Base-by-base conservation (phyloP, 2,329 filamentous ascomycete species). In the Ophiognomonia clavigignenti-juglandacearum region DNA sequence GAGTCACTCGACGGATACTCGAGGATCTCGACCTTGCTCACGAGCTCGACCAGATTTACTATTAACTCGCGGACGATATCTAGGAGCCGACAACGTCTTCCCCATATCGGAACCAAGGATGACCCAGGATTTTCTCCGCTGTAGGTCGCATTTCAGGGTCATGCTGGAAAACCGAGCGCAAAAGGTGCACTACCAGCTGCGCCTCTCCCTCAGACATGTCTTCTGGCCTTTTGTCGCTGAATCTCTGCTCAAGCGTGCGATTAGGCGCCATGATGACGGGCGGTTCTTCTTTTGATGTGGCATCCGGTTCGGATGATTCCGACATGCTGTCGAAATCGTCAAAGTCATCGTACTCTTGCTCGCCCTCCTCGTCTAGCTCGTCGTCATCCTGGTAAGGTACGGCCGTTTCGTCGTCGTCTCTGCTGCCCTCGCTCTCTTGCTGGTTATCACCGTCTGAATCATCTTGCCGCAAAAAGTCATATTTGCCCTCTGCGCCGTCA, bases 91-190 rank as follows among this genome's bases (percentile, higher is more conserved):
- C 29, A 31, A 13, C 10, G 11, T 31, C 5, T 31, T n/a, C 10
- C 29, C 13, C n/a, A 31, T 32, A n/a, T 16, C n/a, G 20, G 8
- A 48, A 43, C 45, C 39, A 48, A 32, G 24, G 31, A 24, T 43
- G 45, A 10, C 8, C 4, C n/a, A 48, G 19, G 26, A 48, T 43
- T 16, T 48, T 26, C 20, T 42, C 24, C 20, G 24, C 20, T 14
- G 39, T 43, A 22, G 39, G 45, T 18, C 45, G 45, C 34, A 34
- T 31, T 9, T n/a, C n/a, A 9, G 34, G n/a, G 6, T 45, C 34
- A 19, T 46, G 43, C 22, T 43, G 53, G 1, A 53, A 48, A 1
- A 46, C 36, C 20, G 13, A 36, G 14, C 26, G 36, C 8, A 51
- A 42, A 3, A 50, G 23, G 31, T 48, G 31, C n/a, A 48, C 18